These are phyloP conservation scores for Tetrahymena thermophila DNA, from an alignment of 73 alveolate species.

Conservation along the genomic window DNA sequence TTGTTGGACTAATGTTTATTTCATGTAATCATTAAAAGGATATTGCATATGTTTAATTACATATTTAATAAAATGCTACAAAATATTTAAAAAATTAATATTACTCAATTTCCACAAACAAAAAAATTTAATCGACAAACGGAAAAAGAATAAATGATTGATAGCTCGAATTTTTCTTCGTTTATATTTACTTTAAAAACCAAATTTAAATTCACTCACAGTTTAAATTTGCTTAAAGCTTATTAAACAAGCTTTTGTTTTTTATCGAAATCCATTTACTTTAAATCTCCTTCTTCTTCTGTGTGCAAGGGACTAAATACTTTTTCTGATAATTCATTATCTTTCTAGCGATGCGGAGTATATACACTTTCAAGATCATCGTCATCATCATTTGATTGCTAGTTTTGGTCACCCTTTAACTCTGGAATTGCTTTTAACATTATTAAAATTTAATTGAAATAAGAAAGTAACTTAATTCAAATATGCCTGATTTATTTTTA, in stretches of 20 bases:
- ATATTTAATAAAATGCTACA: not conserved
- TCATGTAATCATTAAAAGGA: too few relatives aligned
- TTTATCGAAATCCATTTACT: not conserved
- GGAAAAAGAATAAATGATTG: not conserved
- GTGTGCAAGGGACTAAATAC: not conserved
- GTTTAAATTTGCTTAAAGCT: not conserved
- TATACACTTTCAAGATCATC: not conserved
- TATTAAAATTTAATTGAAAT: not conserved
- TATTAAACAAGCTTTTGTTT: not conserved
- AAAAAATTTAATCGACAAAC: not conserved
- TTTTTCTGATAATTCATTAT: not conserved
- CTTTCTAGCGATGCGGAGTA: not conserved
- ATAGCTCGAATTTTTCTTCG: not conserved
- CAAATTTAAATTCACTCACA: not conserved
- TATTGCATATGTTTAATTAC: not conserved
- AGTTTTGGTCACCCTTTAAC: not conserved
- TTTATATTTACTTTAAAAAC: not conserved
- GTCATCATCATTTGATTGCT: not conserved
- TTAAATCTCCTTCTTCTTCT: not conserved
- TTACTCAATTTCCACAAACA: not conserved
- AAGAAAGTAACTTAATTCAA: not conserved
- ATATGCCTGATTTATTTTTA: not conserved
- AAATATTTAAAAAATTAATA: too few relatives aligned
- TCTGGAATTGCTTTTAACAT: not conserved
- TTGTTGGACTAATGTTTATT: too few relatives aligned